Base-by-base conservation (phyloP, 768 basidiomycete species). In the Pulveroboletus frians region DNA sequence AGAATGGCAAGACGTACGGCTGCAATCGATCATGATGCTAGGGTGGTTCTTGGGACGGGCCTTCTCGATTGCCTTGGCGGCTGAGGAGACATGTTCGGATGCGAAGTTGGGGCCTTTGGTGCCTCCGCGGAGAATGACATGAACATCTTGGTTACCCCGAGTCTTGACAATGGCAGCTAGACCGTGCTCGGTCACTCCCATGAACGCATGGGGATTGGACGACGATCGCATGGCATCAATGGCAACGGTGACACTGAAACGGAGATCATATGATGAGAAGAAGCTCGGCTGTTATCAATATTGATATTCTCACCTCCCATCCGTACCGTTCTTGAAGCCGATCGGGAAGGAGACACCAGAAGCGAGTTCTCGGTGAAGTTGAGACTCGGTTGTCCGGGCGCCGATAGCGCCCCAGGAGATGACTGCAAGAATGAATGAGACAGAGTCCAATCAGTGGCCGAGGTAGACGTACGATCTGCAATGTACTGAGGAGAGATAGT, bases 271-370 rank as follows among this genome's bases (percentile, higher is more conserved):
- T 8, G 53, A 34, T 52, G 29, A 51, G 49, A 2, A 52, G 26
- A 49, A 48, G 8, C 9, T 41, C 4, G 1, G 11, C 10, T 14
- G 37, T 21, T 27, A 50, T 36, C 9, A 27, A 32, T 23, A 15
- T 4, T 9, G 9, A 13, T 15, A 30, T 39, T 47, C 68, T 47
- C 55, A 80, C 81, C 83, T 84, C 47, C 96, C 96, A 67, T 98
- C 95, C 3, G 96, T 99, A 46, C 96, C 95, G 66, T 99, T 99
- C 71, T 99, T 99, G 84, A 99, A 99, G 9, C 92, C 91, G 55
- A 97, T 92, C 18, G 96, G 94, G 84, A 96, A 98, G 44, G 94
- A 96, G 21, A 90, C 85, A 62, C 94, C 95, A 4, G 88, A 92
- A 5, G 92, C 93, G 39, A 97, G 85, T 69, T 97, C 96, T 50